Percentiles rank a stretch among this genome's conserved stretches.
Conservation (phyloP, 2,329 filamentous ascomycete species). For the Trichoderma sp. region DNA sequence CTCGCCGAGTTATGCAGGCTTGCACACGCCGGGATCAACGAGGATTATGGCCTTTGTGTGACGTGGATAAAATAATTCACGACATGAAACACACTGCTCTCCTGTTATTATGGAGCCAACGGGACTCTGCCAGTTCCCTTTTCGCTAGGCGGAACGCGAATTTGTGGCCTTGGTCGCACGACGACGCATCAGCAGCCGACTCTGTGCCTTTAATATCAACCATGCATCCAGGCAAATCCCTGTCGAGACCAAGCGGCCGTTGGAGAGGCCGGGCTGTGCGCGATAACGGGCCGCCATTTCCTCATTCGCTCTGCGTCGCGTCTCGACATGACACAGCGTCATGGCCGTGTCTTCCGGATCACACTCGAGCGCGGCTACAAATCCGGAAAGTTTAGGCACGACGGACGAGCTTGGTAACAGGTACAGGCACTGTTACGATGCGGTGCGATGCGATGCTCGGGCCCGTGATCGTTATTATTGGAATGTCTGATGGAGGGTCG, state of each 20-base stretch:
- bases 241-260: slow-evolving; percentile 6
- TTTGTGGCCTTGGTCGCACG: slow-evolving; percentile 12
- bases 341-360: slow-evolving; percentile 1
- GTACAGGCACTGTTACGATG: background rate
- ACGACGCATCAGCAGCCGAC: slow-evolving; percentile 19
- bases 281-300: background rate
- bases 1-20: background rate
- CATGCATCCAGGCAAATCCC: background rate
- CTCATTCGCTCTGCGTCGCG: background rate
- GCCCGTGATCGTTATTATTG: slow-evolving; percentile 3
- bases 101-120: slow-evolving; percentile 18
- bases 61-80: background rate
- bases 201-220: slow-evolving; percentile 14
- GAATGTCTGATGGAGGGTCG: slow-evolving; percentile 18
- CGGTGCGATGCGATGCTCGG: background rate
- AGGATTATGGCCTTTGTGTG: background rate
- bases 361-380: background rate
- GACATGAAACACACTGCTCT: slow-evolving; percentile 16
- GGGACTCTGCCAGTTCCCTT: slow-evolving; percentile 6
- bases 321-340: background rate
- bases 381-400: background rate
- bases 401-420: background rate
- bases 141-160: slow-evolving; percentile 12
- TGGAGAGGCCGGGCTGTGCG: background rate
- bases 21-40: background rate